Evolutionary conservation across 768 basidiomycete species (phyloP).

Genomic region (Brasilioporus rufonigricans): DNA sequence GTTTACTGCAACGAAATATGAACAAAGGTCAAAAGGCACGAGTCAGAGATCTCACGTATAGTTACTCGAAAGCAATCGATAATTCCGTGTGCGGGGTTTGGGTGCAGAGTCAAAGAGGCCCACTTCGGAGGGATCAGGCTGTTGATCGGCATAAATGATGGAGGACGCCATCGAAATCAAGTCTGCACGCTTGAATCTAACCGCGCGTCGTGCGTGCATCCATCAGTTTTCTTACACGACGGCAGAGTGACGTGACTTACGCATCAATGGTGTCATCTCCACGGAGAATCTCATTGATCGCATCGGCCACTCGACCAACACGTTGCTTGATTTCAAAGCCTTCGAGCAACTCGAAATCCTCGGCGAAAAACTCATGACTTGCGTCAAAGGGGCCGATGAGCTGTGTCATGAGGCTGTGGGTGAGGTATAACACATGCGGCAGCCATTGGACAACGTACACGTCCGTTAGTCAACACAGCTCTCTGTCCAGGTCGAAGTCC

Average conservation of each 20-base stretch:
- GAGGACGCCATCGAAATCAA: constrained; percentile 67
- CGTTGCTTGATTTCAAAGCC: constrained; percentile 74
- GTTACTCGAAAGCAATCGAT: constrained; percentile 54
- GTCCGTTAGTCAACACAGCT: constrained; percentile 77
- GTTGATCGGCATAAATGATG: constrained; percentile 65
- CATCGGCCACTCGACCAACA: constrained; percentile 62
- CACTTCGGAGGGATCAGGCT: constrained; percentile 68
- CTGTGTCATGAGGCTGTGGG: constrained; percentile 37
- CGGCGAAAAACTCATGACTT: constrained; percentile 53
- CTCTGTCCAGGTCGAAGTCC: constrained; percentile 58
- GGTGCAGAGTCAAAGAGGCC: constrained; percentile 70
- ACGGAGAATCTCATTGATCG: constrained; percentile 55
- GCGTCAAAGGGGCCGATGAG: constrained; percentile 68
- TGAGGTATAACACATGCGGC: neutral
- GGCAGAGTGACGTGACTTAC: constrained; percentile 32
- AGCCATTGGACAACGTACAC: constrained; percentile 48
- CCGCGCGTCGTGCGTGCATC: neutral
- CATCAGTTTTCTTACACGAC: neutral
- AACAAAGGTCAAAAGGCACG: neutral
- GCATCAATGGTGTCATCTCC: constrained; percentile 37
- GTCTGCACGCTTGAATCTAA: constrained; percentile 55
- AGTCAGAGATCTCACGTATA: constrained; percentile 55
- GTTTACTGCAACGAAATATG: constrained; percentile 45
- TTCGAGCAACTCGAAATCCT: constrained; percentile 74
- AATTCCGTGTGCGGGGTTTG: constrained; percentile 57